Evolutionary conservation across 345 rosid species (phyloP).

Genomic region (Melastoma malabathricum): DNA sequence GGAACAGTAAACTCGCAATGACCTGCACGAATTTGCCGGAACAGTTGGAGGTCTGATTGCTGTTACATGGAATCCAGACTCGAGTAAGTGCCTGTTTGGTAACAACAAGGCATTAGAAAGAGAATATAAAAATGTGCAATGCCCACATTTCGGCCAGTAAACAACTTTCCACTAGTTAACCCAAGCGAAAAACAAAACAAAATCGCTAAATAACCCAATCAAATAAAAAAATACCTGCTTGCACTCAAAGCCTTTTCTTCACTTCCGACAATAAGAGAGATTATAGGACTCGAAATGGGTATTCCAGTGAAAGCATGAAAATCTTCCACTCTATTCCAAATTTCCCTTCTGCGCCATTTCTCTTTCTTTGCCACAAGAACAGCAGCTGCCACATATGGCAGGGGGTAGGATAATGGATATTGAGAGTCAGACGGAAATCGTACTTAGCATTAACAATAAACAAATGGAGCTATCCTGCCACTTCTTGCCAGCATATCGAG

Average conservation of each 20-base stretch:
- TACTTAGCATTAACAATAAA: not conserved
- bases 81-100: conserved; percentile 43
- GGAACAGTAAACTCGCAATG: not conserved
- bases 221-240: conserved; percentile 38
- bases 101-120: not conserved
- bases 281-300: conserved; percentile 59
- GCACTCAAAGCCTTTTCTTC: conserved; percentile 77
- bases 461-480: not conserved
- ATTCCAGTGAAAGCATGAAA: conserved; percentile 60
- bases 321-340: conserved; percentile 72
- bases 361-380: conserved; percentile 71
- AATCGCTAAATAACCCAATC: no score
- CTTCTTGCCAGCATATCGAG: no score
- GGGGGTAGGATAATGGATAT: not conserved
- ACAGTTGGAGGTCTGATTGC: conserved; percentile 97
- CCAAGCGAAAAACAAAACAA: no score
- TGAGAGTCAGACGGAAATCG: not conserved
- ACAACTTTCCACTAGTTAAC: no score
- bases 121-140: no score
- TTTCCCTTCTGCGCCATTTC: conserved; percentile 72
- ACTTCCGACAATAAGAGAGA: conserved; percentile 75
- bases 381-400: conserved; percentile 40
- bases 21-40: conserved; percentile 96
- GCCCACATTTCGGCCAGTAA: no score
- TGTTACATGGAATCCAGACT: conserved; percentile 82